Conservation (phyloP, 1,284 basidiomycete genomes). For the Sphagnurus paluster region DNA sequence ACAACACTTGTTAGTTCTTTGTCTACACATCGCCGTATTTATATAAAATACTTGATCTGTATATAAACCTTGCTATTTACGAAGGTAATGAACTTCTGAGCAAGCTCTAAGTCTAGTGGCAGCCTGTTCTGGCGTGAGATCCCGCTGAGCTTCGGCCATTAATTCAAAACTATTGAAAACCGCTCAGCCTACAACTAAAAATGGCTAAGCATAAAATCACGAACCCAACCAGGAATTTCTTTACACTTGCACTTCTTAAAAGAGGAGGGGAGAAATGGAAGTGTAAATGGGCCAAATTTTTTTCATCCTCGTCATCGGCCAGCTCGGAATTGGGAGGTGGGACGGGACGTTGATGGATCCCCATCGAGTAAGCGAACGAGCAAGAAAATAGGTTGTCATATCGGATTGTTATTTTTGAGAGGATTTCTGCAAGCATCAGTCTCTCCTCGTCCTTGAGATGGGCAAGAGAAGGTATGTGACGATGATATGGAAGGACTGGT, state of each 20-base stretch:
- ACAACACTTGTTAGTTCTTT: background rate
- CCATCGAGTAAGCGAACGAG: constrained; percentile 97
- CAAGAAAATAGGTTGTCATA: constrained; percentile 88
- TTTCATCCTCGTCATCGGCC: constrained; percentile 37
- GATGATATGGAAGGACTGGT: constrained; percentile 78
- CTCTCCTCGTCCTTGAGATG: constrained; percentile 66
- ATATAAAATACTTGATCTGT: background rate
- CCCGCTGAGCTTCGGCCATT: constrained; percentile 90
- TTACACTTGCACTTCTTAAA: constrained; percentile 78
- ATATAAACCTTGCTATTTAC: constrained; percentile 14
- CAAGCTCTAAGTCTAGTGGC: constrained; percentile 58
- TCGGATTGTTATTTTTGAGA: constrained; percentile 67
- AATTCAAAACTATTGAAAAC: constrained; percentile 76
- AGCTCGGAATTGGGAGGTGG: constrained; percentile 33
- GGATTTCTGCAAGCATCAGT: constrained; percentile 61
- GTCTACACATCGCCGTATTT: background rate
- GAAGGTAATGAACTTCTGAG: constrained; percentile 38
- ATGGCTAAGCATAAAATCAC: constrained; percentile 22
- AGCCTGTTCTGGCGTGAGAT: constrained; percentile 90
- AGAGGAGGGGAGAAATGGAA: constrained; percentile 90
- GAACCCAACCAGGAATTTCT: constrained; percentile 91
- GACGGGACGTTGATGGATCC: constrained; percentile 81
- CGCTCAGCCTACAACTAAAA: background rate
- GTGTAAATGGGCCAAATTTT: constrained; percentile 79
- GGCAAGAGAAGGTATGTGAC: constrained; percentile 74